Conservation (phyloP, 1,139 yeast species). For the Scheffersomyces quercinus region DNA sequence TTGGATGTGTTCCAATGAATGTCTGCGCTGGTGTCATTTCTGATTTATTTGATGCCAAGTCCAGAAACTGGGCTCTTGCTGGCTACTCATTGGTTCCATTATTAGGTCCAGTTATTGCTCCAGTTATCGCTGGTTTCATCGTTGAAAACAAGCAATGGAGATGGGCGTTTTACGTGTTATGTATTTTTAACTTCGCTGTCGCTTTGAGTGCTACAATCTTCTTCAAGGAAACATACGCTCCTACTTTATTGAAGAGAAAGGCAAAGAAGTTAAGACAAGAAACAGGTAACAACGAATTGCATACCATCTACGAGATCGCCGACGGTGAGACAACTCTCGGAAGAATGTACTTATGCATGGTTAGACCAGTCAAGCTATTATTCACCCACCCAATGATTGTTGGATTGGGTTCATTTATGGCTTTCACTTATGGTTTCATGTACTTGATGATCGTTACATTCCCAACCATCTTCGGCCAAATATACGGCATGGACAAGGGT, state of each 20-base stretch:
- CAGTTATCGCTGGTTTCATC: constrained; percentile 54
- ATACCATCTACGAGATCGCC: constrained; percentile 46
- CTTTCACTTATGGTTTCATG: constrained; percentile 49
- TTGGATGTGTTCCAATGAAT: constrained; percentile 44
- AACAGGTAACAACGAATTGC: constrained; percentile 41
- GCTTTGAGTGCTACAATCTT: constrained; percentile 37
- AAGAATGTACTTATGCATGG: constrained; percentile 35
- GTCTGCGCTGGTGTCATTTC: constrained; percentile 45
- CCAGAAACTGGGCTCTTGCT: constrained; percentile 42
- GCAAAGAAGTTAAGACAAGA: constrained; percentile 32
- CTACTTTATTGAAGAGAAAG: constrained; percentile 34
- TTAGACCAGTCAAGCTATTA: constrained; percentile 40
- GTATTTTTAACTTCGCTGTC: constrained; percentile 42
- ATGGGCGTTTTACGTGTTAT: constrained; percentile 45
- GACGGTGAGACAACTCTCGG: constrained; percentile 33
- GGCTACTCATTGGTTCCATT: constrained; percentile 44
- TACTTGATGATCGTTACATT: constrained; percentile 48
- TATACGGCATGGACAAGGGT: constrained; percentile 38
- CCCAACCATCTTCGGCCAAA: constrained; percentile 34
- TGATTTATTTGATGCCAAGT: constrained; percentile 36
- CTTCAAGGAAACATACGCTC: constrained; percentile 43
- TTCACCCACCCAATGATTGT: constrained; percentile 48
- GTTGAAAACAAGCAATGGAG: constrained; percentile 34
- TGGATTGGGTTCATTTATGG: constrained; percentile 48
- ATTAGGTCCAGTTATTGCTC: constrained; percentile 66